Evolutionary conservation across 352 stramenopile species (phyloP).

Genomic region (Halophytophthora batemanensis): DNA sequence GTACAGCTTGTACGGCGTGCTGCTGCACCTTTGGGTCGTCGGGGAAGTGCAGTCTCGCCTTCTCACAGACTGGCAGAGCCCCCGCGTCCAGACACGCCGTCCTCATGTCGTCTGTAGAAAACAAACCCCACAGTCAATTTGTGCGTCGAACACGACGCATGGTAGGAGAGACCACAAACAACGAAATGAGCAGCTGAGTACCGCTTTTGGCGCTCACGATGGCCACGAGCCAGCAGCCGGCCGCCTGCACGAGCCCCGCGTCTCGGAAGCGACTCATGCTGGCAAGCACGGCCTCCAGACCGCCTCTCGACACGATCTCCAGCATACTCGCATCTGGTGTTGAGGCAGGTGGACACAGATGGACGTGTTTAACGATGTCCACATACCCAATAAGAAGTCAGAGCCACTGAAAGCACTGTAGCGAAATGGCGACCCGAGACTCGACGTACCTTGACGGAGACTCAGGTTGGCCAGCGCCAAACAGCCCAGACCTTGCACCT

Average conservation of each 20-base stretch:
- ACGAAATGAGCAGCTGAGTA: constrained; percentile 5
- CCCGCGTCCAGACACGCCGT: constrained; percentile 46
- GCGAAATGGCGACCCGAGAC: background rate
- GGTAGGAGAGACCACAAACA: too few relatives aligned
- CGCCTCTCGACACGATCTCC: constrained; percentile 57
- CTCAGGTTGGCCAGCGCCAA: constrained; percentile 58
- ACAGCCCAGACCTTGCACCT: constrained; percentile 49
- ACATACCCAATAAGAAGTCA: too few relatives aligned
- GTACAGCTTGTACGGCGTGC: constrained; percentile 43
- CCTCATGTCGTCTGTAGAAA: constrained; percentile 37
- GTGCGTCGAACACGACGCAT: too few relatives aligned
- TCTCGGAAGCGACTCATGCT: constrained; percentile 52
- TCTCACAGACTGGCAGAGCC: constrained; percentile 46
- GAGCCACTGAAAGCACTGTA: too few relatives aligned
- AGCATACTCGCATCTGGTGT: constrained; percentile 41
- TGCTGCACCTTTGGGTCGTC: constrained; percentile 50
- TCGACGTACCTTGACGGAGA: constrained; percentile 38
- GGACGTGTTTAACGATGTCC: too few relatives aligned
- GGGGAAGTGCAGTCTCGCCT: constrained; percentile 42
- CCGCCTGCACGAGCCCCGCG: constrained; percentile 43
- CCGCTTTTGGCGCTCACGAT: constrained; percentile 49
- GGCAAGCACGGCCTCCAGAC: constrained; percentile 38
- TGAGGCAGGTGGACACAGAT: too few relatives aligned
- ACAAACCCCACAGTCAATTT: too few relatives aligned
- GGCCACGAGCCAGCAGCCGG: constrained; percentile 50